These are phyloP conservation scores for Phytopythium vexans DNA, from an alignment of 352 stramenopile genomes.

Conservation along the genomic window DNA sequence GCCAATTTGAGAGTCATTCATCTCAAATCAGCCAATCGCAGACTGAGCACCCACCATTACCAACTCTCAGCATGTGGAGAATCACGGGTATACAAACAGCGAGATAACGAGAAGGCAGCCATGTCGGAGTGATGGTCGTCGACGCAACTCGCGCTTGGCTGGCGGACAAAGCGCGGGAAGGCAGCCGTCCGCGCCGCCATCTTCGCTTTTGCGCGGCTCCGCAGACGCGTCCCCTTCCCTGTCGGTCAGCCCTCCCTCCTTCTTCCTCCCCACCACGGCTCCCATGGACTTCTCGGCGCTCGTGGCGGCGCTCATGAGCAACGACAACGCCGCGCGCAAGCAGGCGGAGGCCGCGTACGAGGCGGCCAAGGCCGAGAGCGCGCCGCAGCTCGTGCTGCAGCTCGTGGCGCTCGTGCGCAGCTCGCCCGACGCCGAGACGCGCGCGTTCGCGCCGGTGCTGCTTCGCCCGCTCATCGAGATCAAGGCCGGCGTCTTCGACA, in stretches of 20 bases:
- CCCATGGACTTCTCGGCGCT: slow-evolving; percentile 75
- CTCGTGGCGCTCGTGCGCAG: slow-evolving; percentile 65
- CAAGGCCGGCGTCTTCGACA: slow-evolving; percentile 62
- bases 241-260: not conserved
- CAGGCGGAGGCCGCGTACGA: slow-evolving; percentile 77
- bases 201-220: slow-evolving; percentile 2
- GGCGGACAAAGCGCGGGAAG: not conserved
- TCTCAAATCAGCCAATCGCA: too few relatives aligned
- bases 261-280: not conserved
- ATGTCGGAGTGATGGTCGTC: slow-evolving; percentile 1
- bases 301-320: slow-evolving; percentile 72
- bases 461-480: slow-evolving; percentile 72
- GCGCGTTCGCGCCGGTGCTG: slow-evolving; percentile 76
- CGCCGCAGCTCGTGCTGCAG: slow-evolving; percentile 57
- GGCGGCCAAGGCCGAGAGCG: slow-evolving; percentile 58
- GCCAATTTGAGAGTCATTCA: too few relatives aligned
- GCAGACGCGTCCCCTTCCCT: not conserved
- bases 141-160: not conserved
- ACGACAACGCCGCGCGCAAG: slow-evolving; percentile 69
- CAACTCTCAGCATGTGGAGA: not conserved
- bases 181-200: not conserved
- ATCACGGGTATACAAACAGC: not conserved
- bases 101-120: not conserved
- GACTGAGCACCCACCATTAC: too few relatives aligned
- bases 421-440: slow-evolving; percentile 52